Evolutionary conservation across 1,284 basidiomycete species (phyloP), one percentile per base, ranked within the genome.

Genomic region (Malassezia vespertilionis): DNA sequence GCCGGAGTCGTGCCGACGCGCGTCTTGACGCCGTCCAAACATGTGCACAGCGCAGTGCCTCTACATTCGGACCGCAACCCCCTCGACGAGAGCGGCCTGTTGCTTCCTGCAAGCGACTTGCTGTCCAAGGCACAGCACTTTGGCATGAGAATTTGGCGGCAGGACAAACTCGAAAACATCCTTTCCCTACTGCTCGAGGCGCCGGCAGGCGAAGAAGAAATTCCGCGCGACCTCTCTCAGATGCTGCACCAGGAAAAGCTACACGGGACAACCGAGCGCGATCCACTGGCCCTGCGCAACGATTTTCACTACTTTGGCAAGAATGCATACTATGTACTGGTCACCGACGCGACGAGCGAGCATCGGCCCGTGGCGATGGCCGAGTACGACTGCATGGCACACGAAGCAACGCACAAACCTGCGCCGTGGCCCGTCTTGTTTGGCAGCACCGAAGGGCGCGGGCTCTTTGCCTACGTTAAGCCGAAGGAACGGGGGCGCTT

Each of bases 261-360:
- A 31, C 81, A 88, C 59, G 93, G 93, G 35, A 83, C 82, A 1
- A 82, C 74, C 1, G 93, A 99, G 74, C 82, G 90, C 31, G 93
- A 97, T 72, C 82, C 86, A 1, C 81, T 79, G 10, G 84, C 90
- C 42, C 84, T 81, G 47, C 80, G 89, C 36, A 80, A 84, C 52
- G 87, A 91, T 72, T 89, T 80, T 65, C 80, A 80, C 56, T 99
- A 97, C 72, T 97, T 97, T 72, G 75, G 79, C 23, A 81, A 82
- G 44, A 77, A 79, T 37, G 80, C 78, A 46, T 82, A 78, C 67
- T 95, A 86, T 70, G 76, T 96, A 23, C 77, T 97, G 32, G 80
- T 97, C 21, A 90, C 96, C 69, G 93, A 97, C 63, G 79, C 87
- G 50, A 81, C 79, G 5, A 79, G 83, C 51, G 83, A 89, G 44